Conservation (phyloP, 2,329 filamentous ascomycete species). For the Hypoxylon sp. region DNA sequence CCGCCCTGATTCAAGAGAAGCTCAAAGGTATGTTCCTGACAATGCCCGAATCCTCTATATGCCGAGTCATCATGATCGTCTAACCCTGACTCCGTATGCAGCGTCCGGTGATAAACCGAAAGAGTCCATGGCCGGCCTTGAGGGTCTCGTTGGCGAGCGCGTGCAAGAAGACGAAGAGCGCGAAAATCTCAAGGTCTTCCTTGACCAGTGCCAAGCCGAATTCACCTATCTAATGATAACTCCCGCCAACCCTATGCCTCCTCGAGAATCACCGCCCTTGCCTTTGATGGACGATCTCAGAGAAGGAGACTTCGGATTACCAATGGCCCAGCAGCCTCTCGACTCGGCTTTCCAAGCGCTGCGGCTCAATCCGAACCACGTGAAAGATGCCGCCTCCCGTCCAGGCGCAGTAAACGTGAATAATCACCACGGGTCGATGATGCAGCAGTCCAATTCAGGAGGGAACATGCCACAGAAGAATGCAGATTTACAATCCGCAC, state of each 20-base stretch:
- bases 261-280: constrained; percentile 70
- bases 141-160: constrained; percentile 52
- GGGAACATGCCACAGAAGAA: constrained; percentile 52
- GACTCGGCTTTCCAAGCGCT: constrained; percentile 52
- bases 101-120: constrained; percentile 58
- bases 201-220: constrained; percentile 73
- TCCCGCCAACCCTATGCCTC: constrained; percentile 72
- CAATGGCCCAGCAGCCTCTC: constrained; percentile 56
- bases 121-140: constrained; percentile 56
- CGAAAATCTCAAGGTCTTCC: constrained; percentile 68
- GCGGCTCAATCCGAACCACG: constrained; percentile 66
- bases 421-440: constrained; percentile 70
- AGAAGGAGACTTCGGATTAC: constrained; percentile 65
- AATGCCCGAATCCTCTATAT: not conserved
- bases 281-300: constrained; percentile 70
- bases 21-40: constrained; percentile 61
- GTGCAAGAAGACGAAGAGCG: constrained; percentile 55
- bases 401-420: constrained; percentile 61
- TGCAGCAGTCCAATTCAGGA: constrained; percentile 55
- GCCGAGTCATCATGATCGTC: not conserved
- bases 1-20: constrained; percentile 67
- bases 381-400: constrained; percentile 65
- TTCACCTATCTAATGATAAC: constrained; percentile 77
- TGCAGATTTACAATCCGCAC: constrained; percentile 58
- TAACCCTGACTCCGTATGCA: constrained; percentile 45